Base-by-base conservation (phyloP, 768 basidiomycete species). In the Lactarius sp. region DNA sequence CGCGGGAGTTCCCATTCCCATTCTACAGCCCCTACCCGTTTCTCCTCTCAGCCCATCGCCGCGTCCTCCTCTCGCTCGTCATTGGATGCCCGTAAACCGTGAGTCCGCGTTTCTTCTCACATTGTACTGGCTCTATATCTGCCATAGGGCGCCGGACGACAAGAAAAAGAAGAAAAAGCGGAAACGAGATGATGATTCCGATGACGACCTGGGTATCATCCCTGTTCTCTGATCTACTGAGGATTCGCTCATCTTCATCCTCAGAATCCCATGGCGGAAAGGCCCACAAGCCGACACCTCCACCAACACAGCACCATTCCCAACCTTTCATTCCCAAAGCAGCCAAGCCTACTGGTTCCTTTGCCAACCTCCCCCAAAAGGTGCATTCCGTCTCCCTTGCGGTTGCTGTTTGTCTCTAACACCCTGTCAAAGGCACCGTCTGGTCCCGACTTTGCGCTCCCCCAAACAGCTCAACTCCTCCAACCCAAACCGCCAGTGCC, bases 141-240 rank as follows among this genome's bases (percentile, higher is more conserved):
- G 31, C 33, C 49, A 20, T 53, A 78, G 75, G 60, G 55, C 71
- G 56, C 66, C 73, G 12, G 81, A 85, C 13, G 87, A 88, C 34
- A 88, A 86, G 78, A 73, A 88, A 75, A 90, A 88, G 78, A 90
- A 89, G 77, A 90, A 91, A 77, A 92, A 92, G 71, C 88, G 90
- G 74, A 90, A 88, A 80, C 82, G 87, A 60, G 89, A 90, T 44
- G 77, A 80, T 44, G 85, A 85, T n/a, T 88, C 86, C 67, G 90
- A 91, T 66, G 73, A 77, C 37, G 89, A 91, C 70, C 78, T 78
- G 71, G 83, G 84, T 83, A 73, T 36, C 57, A 72, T 66, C 62
- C 51, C 44, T 46, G 42, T 22, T 16, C 39, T 58, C 14, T 54
- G n/a, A 42, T 52, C 62, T 59, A 39, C 42, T 37, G 53, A 46